Conservation (phyloP, 306 rosid genomes). For the Prinsepia uniflora region DNA sequence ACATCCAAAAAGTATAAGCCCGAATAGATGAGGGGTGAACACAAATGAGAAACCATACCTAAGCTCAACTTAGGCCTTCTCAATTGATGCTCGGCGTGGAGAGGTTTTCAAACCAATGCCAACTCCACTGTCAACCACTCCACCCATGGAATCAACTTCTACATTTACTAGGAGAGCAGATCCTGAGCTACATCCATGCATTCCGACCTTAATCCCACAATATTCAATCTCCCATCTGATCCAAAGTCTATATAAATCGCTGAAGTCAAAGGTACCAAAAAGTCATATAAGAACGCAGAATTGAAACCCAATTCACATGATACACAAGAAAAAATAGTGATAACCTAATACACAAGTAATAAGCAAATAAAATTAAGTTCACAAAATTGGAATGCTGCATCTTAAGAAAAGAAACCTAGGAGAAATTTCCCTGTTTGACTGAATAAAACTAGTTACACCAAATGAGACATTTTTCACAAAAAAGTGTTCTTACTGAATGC, state of each 20-base stretch:
- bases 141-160: conserved; percentile 99
- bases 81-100: conserved; percentile 83
- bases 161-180: conserved; percentile 94
- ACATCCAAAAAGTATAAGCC: conserved; percentile 15
- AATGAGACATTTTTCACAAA: neutral
- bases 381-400: conserved; percentile 1
- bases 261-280: conserved; percentile 15
- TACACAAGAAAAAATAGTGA: neutral
- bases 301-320: neutral
- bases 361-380: neutral
- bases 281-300: neutral
- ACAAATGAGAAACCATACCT: conserved; percentile 49
- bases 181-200: conserved; percentile 83
- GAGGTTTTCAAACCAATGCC: conserved; percentile 94
- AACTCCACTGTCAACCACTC: conserved; percentile 97
- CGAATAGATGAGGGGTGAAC: conserved; percentile 8
- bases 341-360: neutral
- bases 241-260: conserved; percentile 29
- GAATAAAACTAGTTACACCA: neutral
- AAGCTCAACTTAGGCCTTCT: conserved; percentile 93
- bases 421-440: neutral
- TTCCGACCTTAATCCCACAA: conserved; percentile 54
- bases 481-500: neutral
- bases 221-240: conserved; percentile 53
- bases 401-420: neutral